Evolutionary conservation across 2,329 filamentous ascomycete genomes (phyloP).

Genomic region (Microdochium nivale): DNA sequence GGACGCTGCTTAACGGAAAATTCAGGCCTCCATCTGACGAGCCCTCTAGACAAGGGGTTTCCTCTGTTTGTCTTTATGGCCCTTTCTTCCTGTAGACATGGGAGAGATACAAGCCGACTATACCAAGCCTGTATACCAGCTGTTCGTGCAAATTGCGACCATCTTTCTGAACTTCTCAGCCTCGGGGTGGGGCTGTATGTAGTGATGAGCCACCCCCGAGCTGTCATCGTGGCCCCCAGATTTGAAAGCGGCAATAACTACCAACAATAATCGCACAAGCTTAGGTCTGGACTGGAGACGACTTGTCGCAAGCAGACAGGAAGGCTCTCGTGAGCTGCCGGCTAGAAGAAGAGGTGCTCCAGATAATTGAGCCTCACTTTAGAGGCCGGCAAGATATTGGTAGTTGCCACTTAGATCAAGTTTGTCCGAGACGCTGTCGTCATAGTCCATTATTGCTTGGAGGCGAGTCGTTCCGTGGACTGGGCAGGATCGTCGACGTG

Average conservation of each 20-base stretch:
- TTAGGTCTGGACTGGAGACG: not conserved
- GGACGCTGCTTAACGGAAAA: not conserved
- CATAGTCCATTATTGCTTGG: not conserved
- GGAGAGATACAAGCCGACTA: not conserved
- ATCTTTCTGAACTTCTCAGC: not conserved
- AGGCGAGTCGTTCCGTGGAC: not conserved
- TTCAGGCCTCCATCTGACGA: not conserved
- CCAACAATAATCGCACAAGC: not conserved
- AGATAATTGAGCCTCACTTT: not conserved
- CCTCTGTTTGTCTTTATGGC: not conserved
- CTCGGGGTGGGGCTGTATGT: not conserved
- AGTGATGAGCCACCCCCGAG: not conserved
- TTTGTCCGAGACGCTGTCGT: not conserved
- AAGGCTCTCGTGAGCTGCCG: not conserved
- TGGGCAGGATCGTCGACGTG: not conserved
- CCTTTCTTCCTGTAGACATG: not conserved
- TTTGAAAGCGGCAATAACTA: not conserved
- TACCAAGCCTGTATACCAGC: not conserved
- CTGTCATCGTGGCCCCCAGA: not conserved
- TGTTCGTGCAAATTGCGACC: not conserved
- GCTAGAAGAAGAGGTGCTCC: not conserved
- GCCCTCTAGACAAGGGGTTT: not conserved
- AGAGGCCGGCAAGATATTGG: not conserved
- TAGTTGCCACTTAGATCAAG: not conserved
- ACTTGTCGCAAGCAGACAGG: not conserved